Evolutionary conservation across 2,329 filamentous ascomycete genomes (phyloP).

Genomic region (Helicocarpus griseus): DNA sequence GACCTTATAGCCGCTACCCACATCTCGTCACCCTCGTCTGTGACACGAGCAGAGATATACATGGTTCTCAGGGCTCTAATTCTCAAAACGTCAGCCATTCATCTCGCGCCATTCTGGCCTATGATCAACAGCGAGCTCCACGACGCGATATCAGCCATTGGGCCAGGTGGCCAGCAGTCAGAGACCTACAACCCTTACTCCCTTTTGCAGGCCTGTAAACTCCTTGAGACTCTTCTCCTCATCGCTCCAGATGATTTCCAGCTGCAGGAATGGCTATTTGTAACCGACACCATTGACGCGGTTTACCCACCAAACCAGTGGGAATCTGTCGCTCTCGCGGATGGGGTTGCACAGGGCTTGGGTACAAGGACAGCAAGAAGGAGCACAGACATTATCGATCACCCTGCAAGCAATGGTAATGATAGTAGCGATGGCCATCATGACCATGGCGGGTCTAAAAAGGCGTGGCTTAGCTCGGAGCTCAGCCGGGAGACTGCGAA

Average conservation of each 20-base stretch:
- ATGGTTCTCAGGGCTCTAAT: slow-evolving; percentile 76
- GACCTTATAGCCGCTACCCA: slow-evolving; percentile 76
- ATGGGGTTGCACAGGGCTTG: slow-evolving; percentile 72
- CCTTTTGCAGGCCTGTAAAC: slow-evolving; percentile 83
- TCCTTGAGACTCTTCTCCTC: slow-evolving; percentile 80
- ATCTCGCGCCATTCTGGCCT: slow-evolving; percentile 81
- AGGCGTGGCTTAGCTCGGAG: slow-evolving; percentile 34
- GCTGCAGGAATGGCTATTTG: slow-evolving; percentile 94
- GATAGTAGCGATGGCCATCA: slow-evolving; percentile 6
- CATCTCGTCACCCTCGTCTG: slow-evolving; percentile 84
- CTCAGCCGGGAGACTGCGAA: slow-evolving; percentile 45
- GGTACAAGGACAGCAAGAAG: slow-evolving; percentile 36
- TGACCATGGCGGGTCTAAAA: slow-evolving; percentile 24
- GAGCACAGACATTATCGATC: not conserved
- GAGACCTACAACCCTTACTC: slow-evolving; percentile 69
- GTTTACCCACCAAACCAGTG: slow-evolving; percentile 69
- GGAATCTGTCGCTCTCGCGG: slow-evolving; percentile 65
- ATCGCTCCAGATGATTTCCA: slow-evolving; percentile 92
- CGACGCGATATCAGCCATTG: slow-evolving; percentile 64
- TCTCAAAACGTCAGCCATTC: slow-evolving; percentile 66
- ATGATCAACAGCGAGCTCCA: slow-evolving; percentile 80
- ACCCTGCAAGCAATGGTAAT: not conserved
- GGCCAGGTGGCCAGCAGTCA: slow-evolving; percentile 57
- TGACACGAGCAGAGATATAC: slow-evolving; percentile 79
- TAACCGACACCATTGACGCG: slow-evolving; percentile 93